These are phyloP conservation scores for Silybum marianum DNA, from an alignment of 129 eudicot species.

Conservation along the genomic window DNA sequence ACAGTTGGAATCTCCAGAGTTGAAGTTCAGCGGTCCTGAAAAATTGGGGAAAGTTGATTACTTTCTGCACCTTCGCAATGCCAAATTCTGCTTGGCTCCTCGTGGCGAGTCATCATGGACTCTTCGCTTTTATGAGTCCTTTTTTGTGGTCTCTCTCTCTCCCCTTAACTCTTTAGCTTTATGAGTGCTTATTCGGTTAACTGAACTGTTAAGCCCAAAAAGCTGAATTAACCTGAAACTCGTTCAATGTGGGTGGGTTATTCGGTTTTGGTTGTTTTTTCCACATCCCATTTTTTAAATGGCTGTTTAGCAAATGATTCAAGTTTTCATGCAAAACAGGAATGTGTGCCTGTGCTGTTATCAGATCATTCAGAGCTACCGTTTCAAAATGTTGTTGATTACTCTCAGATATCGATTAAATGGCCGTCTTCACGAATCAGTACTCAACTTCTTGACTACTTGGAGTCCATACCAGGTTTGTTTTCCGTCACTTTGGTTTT, in stretches of 20 bases:
- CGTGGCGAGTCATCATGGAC: conserved; percentile 99
- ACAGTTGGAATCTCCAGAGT: conserved; percentile 99
- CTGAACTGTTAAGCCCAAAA: background rate
- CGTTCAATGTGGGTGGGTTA: background rate
- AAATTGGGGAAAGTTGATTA: conserved; percentile 81
- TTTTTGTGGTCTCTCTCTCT: conserved; percentile 79
- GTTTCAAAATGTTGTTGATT: conserved; percentile 81
- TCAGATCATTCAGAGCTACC: conserved; percentile 91
- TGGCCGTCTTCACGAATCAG: conserved; percentile 89
- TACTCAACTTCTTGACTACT: conserved; percentile 70
- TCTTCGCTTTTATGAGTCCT: conserved; percentile 92
- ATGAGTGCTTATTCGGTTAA: background rate
- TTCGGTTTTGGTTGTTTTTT: background rate
- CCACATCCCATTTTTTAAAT: background rate
- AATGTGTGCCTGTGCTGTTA: conserved; percentile 92
- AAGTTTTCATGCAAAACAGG: conserved; percentile 53
- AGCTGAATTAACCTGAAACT: background rate
- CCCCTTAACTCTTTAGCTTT: background rate
- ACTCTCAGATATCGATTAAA: conserved; percentile 77
- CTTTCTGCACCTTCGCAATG: conserved; percentile 85
- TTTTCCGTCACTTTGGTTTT: conserved; percentile 2
- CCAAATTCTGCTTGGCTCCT: conserved; percentile 95
- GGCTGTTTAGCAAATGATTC: background rate
- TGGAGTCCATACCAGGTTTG: conserved; percentile 93
- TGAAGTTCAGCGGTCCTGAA: conserved; percentile 93